phyloP scores from a whole-genome alignment of 1,284 basidiomycete genomes.

The Trichosporon asahii region DNA sequence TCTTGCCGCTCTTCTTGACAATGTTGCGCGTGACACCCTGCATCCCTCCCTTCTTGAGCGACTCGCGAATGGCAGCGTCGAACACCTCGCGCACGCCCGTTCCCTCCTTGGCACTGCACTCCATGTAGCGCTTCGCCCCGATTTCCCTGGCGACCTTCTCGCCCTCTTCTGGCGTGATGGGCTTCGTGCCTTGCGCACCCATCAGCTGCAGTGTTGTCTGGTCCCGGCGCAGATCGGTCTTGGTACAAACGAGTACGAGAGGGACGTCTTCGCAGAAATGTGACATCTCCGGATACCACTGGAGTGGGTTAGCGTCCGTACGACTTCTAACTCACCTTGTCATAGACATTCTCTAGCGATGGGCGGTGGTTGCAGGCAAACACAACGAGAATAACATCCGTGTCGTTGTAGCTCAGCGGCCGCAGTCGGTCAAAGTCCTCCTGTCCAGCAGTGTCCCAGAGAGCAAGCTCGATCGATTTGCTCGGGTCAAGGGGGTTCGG shows the following conservation, averaged over 20 bases:
- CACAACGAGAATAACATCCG: constrained; percentile 92
- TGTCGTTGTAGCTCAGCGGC: constrained; percentile 92
- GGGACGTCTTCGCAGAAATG: constrained; percentile 96
- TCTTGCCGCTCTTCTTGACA: constrained; percentile 66
- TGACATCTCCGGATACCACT: constrained; percentile 97
- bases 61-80: constrained; percentile 80
- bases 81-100: constrained; percentile 90
- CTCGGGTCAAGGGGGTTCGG: constrained; percentile 65
- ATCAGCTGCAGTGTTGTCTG: constrained; percentile 87
- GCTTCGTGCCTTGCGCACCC: constrained; percentile 80
- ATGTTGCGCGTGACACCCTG: constrained; percentile 62
- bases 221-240: constrained; percentile 86
- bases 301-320: constrained; percentile 13
- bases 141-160: constrained; percentile 80
- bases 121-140: constrained; percentile 81
- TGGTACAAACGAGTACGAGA: constrained; percentile 87
- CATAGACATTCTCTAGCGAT: constrained; percentile 87
- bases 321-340: constrained; percentile 54
- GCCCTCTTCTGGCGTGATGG: constrained; percentile 77
- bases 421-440: constrained; percentile 95
- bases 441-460: constrained; percentile 98
- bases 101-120: constrained; percentile 91
- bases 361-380: constrained; percentile 97
- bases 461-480: constrained; percentile 85
- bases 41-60: constrained; percentile 63